These are phyloP conservation scores for Candida vartiovaarae DNA, from an alignment of 805 yeast species.

Conservation along the genomic window DNA sequence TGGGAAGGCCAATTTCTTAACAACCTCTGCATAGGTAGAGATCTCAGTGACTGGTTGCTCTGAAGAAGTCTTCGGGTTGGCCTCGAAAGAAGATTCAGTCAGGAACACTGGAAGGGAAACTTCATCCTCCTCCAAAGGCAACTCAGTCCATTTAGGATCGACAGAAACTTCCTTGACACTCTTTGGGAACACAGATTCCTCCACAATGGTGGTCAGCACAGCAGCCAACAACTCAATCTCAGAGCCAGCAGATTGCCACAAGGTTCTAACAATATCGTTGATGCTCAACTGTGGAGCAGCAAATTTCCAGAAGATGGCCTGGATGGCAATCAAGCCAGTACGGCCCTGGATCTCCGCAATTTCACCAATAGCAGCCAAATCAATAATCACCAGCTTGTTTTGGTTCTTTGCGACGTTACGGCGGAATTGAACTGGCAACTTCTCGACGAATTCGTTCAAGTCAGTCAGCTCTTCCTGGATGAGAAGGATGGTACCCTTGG, in stretches of 20 bases:
- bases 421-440: conserved; percentile 49
- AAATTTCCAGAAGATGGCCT: conserved; percentile 73
- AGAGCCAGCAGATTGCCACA: conserved; percentile 74
- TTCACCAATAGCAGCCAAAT: conserved; percentile 55
- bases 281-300: conserved; percentile 52
- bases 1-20: conserved; percentile 68
- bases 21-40: conserved; percentile 40
- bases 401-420: conserved; percentile 44
- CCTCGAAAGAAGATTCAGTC: conserved; percentile 55
- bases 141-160: conserved; percentile 22
- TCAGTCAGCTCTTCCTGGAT: conserved; percentile 31
- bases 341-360: conserved; percentile 70
- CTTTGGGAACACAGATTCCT: conserved; percentile 40
- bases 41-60: conserved; percentile 37
- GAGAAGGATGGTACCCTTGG: conserved; percentile 50
- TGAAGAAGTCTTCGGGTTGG: conserved; percentile 46
- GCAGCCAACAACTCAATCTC: conserved; percentile 75
- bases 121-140: conserved; percentile 28
- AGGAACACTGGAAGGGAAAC: conserved; percentile 45
- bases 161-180: conserved; percentile 33
- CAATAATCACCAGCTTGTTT: conserved; percentile 49
- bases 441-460: conserved; percentile 39
- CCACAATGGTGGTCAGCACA: conserved; percentile 58
- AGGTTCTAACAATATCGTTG: conserved; percentile 65
- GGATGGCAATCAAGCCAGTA: conserved; percentile 65